phyloP scores from a whole-genome alignment of 2,329 filamentous ascomycete genomes.

The Pyrenophora seminiperda region DNA sequence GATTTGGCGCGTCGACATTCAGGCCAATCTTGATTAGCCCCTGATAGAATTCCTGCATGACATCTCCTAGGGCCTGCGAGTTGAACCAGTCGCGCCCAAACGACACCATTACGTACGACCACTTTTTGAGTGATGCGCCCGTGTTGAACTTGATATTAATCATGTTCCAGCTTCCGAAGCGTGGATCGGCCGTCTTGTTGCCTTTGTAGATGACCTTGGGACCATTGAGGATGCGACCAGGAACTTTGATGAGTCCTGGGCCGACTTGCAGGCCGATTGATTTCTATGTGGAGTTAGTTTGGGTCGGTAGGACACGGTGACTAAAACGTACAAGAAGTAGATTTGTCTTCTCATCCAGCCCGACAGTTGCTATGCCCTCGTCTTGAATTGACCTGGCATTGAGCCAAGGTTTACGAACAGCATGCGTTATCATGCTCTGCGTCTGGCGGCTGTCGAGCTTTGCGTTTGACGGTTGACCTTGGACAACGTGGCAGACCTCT shows the following conservation, averaged over 20 bases:
- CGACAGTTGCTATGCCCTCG: slow-evolving; percentile 21
- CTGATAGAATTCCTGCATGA: slow-evolving; percentile 20
- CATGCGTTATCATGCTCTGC: slow-evolving; percentile 33
- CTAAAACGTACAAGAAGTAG: slow-evolving; percentile 18
- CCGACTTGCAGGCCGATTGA: slow-evolving; percentile 67
- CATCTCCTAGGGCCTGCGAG: neutral
- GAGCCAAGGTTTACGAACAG: slow-evolving; percentile 32
- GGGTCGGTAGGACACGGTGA: neutral
- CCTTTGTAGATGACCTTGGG: slow-evolving; percentile 65
- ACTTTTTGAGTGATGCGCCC: slow-evolving; percentile 10
- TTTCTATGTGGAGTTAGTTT: slow-evolving; percentile 11
- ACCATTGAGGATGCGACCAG: slow-evolving; percentile 66
- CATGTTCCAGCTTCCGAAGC: slow-evolving; percentile 63
- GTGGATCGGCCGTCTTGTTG: slow-evolving; percentile 38
- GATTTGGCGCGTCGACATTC: slow-evolving; percentile 3
- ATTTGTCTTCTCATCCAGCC: slow-evolving; percentile 21
- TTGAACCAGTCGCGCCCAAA: slow-evolving; percentile 14
- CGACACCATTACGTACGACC: slow-evolving; percentile 22
- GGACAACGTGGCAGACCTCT: slow-evolving; percentile 31
- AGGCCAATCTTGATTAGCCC: slow-evolving; percentile 18
- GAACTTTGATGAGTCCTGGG: slow-evolving; percentile 68
- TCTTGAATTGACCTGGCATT: slow-evolving; percentile 28
- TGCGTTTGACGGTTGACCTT: slow-evolving; percentile 29
- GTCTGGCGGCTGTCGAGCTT: slow-evolving; percentile 32
- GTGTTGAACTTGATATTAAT: slow-evolving; percentile 25